A percentile compares a stretch with the other conserved stretches of the same genome.
Evolutionary conservation across 2,329 filamentous ascomycete genomes (phyloP).

Genomic region (Leptosphaerulina australis): DNA sequence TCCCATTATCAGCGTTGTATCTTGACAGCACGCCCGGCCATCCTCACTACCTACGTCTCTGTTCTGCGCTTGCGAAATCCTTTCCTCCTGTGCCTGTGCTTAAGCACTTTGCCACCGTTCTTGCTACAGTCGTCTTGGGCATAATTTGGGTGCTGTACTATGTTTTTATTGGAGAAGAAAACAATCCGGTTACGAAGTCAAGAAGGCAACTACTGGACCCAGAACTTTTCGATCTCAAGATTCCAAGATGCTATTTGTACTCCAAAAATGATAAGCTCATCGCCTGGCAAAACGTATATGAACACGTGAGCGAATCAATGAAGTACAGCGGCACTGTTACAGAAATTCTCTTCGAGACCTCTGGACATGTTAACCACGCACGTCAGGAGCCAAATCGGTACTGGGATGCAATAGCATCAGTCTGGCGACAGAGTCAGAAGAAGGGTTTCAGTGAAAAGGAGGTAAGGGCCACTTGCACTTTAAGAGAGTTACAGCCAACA

Average conservation of each 20-base stretch:
- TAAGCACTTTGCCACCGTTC: conserved; percentile 19
- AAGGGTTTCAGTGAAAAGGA: background rate
- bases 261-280: conserved; percentile 64
- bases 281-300: conserved; percentile 59
- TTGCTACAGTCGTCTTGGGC: conserved; percentile 23
- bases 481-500: background rate
- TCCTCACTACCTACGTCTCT: conserved; percentile 30
- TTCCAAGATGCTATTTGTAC: conserved; percentile 61
- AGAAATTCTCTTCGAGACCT: conserved; percentile 60
- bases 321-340: conserved; percentile 55
- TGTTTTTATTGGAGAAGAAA: conserved; percentile 26
- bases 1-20: conserved; percentile 29
- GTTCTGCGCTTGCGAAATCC: conserved; percentile 29
- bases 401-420: conserved; percentile 52
- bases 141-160: conserved; percentile 27
- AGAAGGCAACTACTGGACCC: conserved; percentile 23
- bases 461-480: background rate
- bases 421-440: conserved; percentile 22
- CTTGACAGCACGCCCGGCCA: conserved; percentile 40
- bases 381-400: conserved; percentile 61
- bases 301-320: conserved; percentile 55
- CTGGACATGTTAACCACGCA: conserved; percentile 66
- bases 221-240: conserved; percentile 24
- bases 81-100: conserved; percentile 29
- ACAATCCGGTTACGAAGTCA: conserved; percentile 30